These are phyloP conservation scores for Paramecium biaurelia DNA, from an alignment of 73 alveolate species.

Conservation along the genomic window DNA sequence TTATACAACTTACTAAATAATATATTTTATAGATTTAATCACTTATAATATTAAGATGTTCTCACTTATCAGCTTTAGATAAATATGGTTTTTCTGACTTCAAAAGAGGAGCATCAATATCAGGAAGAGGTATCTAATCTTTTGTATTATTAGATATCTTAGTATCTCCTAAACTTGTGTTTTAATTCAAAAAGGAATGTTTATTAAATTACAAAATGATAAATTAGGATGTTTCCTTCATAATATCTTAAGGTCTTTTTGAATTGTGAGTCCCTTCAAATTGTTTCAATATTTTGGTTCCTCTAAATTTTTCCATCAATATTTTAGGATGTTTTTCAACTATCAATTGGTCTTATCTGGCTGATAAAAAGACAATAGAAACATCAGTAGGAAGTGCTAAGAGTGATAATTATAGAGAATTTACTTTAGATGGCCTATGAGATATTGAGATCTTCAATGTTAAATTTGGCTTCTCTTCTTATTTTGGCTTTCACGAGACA, in stretches of 20 bases:
- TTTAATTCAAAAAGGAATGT: background rate
- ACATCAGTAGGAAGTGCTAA: background rate
- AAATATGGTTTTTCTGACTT: background rate
- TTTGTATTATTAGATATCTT: background rate
- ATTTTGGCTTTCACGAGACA: background rate
- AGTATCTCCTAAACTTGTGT: background rate
- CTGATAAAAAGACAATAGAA: background rate
- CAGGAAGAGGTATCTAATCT: background rate
- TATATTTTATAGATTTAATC: background rate
- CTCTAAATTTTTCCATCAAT: background rate
- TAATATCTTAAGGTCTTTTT: background rate
- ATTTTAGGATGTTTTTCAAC: conserved; percentile 17
- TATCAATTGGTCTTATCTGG: background rate
- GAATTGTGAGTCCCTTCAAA: conserved; percentile 35
- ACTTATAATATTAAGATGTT: background rate
- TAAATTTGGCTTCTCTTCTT: background rate
- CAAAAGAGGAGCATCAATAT: background rate
- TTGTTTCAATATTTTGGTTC: background rate
- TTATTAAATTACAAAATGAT: background rate
- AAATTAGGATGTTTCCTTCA: conserved; percentile 17
- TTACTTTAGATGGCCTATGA: background rate
- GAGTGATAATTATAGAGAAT: too few relatives aligned
- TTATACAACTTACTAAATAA: too few relatives aligned
- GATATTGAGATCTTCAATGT: background rate
- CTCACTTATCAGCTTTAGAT: background rate